Evolutionary conservation across 257 asterid genomes (phyloP).

Genomic region (Eustoma russellianum): DNA sequence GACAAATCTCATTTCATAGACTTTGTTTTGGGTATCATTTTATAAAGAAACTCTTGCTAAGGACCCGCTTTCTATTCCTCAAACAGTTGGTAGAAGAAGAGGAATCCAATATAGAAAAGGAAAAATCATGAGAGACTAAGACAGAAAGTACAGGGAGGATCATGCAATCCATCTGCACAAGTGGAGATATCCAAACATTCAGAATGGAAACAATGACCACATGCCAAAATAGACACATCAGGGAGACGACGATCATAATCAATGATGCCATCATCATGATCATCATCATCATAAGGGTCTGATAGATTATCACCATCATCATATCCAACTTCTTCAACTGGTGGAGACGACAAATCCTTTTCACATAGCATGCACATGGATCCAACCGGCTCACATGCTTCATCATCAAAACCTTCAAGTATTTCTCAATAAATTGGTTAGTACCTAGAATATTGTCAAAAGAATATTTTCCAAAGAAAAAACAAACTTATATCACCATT

Average conservation of each 20-base stretch:
- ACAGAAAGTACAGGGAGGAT: constrained; percentile 20
- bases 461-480: too few relatives aligned
- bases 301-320: background rate
- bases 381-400: background rate
- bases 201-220: constrained; percentile 24
- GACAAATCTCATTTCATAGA: too few relatives aligned
- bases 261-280: background rate
- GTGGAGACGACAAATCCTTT: background rate
- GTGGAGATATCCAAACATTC: constrained; percentile 12
- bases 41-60: too few relatives aligned
- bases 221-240: constrained; percentile 14
- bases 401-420: constrained; percentile 10
- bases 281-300: background rate
- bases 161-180: constrained; percentile 8
- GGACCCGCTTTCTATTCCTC: too few relatives aligned
- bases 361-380: constrained; percentile 11
- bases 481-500: too few relatives aligned
- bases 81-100: too few relatives aligned
- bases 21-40: too few relatives aligned
- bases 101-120: too few relatives aligned
- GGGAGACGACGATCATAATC: constrained; percentile 6
- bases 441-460: too few relatives aligned
- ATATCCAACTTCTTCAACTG: background rate
- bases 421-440: background rate
- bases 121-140: constrained; percentile 3